Conservation (phyloP, 2,329 filamentous ascomycete genomes). For the Leptosphaerulina australis region DNA sequence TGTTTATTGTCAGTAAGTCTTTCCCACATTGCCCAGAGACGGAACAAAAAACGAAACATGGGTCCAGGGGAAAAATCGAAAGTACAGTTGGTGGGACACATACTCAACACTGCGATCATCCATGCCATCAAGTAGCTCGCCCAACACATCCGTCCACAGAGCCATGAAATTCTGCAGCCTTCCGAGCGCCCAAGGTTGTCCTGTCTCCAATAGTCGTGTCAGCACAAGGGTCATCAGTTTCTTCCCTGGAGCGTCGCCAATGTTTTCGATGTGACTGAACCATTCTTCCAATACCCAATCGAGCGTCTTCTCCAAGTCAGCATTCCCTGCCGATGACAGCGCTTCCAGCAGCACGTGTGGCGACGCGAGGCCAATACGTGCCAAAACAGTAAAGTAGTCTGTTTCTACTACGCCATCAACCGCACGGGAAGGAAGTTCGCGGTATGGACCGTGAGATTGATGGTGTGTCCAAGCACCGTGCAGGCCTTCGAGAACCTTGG, state of each 20-base stretch:
- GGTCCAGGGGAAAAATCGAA: too few relatives aligned
- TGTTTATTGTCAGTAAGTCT: constrained; percentile 19
- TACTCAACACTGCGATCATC: constrained; percentile 53
- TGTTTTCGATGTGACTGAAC: constrained; percentile 72
- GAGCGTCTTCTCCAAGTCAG: constrained; percentile 41
- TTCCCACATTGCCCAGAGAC: too few relatives aligned
- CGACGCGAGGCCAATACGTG: constrained; percentile 75
- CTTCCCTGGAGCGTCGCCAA: constrained; percentile 67
- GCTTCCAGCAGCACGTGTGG: constrained; percentile 69
- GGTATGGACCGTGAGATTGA: constrained; percentile 78
- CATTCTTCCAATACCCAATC: constrained; percentile 62
- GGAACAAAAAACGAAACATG: too few relatives aligned
- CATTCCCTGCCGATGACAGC: constrained; percentile 47
- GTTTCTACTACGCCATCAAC: constrained; percentile 79
- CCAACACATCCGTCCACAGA: constrained; percentile 75
- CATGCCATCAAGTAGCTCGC: constrained; percentile 67
- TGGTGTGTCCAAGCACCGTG: constrained; percentile 60
- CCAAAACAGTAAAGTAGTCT: constrained; percentile 83
- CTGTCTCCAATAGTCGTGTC: constrained; percentile 72
- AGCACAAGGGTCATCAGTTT: constrained; percentile 77
- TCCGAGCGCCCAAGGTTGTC: constrained; percentile 62
- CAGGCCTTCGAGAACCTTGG: constrained; percentile 57
- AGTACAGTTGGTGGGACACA: constrained; percentile 18
- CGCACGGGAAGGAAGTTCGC: constrained; percentile 66
- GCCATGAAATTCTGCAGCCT: constrained; percentile 75